Conservation (phyloP, 2,329 filamentous ascomycete species). For the Nigrospora osmanthi region DNA sequence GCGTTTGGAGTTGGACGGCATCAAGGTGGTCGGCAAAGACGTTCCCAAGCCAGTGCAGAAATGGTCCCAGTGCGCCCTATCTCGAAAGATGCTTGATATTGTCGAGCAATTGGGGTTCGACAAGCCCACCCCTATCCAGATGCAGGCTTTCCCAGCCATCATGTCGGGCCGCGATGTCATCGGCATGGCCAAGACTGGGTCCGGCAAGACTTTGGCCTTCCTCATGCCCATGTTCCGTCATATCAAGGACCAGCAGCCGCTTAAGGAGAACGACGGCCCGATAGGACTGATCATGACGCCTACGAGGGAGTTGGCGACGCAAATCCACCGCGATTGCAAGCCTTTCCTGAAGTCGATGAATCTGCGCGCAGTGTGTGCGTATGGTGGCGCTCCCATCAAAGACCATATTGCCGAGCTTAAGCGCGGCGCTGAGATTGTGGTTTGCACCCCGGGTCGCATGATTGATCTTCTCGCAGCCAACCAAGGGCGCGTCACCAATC, state of each 20-base stretch:
- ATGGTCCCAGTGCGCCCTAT: constrained; percentile 92
- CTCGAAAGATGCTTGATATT: constrained; percentile 78
- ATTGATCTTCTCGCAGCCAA: constrained; percentile 94
- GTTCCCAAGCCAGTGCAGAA: constrained; percentile 91
- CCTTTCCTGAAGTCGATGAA: constrained; percentile 77
- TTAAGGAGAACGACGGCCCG: constrained; percentile 80
- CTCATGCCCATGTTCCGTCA: constrained; percentile 26
- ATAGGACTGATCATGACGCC: constrained; percentile 83
- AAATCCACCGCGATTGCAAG: constrained; percentile 95
- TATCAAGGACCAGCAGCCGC: constrained; percentile 38
- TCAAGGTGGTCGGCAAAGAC: constrained; percentile 84
- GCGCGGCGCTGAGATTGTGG: constrained; percentile 87
- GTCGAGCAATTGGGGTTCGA: constrained; percentile 77
- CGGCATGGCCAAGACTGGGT: constrained; percentile 94
- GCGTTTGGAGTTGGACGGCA: constrained; percentile 83
- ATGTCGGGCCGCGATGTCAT: constrained; percentile 96
- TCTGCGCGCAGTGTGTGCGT: constrained; percentile 92
- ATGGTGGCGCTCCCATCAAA: constrained; percentile 88
- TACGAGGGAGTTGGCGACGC: constrained; percentile 85
- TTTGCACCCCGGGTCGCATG: constrained; percentile 91
- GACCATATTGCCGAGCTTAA: constrained; percentile 95
- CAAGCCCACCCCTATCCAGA: constrained; percentile 86
- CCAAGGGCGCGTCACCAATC: constrained; percentile 85
- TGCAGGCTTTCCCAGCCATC: constrained; percentile 87
- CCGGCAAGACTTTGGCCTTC: constrained; percentile 95